A percentile compares a stretch with the other conserved stretches of the same genome.
phyloP scores from a whole-genome alignment of 352 stramenopile species.

The Phytophthora europaea region DNA sequence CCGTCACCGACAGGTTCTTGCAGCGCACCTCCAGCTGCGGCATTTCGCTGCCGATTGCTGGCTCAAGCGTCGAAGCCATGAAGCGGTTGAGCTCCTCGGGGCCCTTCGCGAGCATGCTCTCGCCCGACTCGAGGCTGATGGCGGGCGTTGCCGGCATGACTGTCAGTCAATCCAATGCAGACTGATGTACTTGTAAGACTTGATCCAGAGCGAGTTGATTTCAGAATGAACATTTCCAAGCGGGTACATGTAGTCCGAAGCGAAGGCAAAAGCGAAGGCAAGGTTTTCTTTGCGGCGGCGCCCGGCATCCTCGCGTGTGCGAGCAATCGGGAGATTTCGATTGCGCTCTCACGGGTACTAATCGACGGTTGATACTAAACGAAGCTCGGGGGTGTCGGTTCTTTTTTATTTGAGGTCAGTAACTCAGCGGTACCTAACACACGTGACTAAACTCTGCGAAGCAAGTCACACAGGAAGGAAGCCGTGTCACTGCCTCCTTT shows the following conservation, averaged over 20 bases:
- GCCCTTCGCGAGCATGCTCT: conserved; percentile 26
- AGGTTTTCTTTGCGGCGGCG: background rate
- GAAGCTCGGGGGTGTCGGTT: background rate
- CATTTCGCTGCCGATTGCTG: conserved; percentile 44
- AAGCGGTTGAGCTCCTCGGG: conserved; percentile 34
- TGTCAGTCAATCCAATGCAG: conserved; percentile 4
- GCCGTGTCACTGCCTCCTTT: too few species aligned
- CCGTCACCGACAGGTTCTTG: conserved; percentile 52
- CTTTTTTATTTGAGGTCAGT: background rate
- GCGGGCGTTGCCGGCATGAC: conserved; percentile 9
- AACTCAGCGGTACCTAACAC: background rate
- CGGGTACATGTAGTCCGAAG: background rate
- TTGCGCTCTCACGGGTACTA: background rate
- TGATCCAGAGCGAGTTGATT: conserved; percentile 14
- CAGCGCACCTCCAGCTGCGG: conserved; percentile 65
- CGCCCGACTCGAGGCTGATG: conserved; percentile 23
- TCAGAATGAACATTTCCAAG: conserved; percentile 13
- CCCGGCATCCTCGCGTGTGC: background rate
- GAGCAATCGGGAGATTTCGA: conserved; percentile 11
- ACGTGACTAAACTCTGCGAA: too few species aligned
- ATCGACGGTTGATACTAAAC: background rate
- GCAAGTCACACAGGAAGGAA: too few species aligned
- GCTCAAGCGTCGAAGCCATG: conserved; percentile 42
- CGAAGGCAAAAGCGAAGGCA: conserved; percentile 1
- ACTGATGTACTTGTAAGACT: conserved; percentile 3